Conservation (phyloP, 441 rosid species). For the Pelargonium citronellum region DNA sequence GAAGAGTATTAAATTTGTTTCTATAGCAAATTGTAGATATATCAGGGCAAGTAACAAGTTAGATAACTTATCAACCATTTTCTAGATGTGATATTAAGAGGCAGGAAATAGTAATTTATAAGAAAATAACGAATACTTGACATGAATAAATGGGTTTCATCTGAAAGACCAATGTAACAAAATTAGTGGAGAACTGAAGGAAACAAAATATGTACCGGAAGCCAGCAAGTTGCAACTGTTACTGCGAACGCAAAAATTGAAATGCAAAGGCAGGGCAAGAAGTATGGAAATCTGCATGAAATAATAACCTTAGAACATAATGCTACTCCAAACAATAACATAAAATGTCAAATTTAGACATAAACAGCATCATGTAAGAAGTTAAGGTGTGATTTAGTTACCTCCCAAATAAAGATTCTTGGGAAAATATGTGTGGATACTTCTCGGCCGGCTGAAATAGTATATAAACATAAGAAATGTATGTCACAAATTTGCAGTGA, state of each 20-base stretch:
- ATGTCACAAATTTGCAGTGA: not conserved
- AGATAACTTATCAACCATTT: too few relatives aligned
- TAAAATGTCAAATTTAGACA: too few relatives aligned
- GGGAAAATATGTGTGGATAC: not conserved
- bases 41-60: too few relatives aligned
- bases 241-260: not conserved
- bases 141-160: too few relatives aligned
- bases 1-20: too few relatives aligned
- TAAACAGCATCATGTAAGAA: not conserved
- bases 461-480: not conserved
- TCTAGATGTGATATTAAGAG: too few relatives aligned
- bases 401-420: slow-evolving; percentile 5
- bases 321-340: too few relatives aligned
- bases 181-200: too few relatives aligned
- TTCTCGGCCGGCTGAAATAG: slow-evolving; percentile 4
- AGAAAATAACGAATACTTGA: too few relatives aligned
- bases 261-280: slow-evolving; percentile 3
- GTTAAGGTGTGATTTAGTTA: not conserved
- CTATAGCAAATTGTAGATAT: too few relatives aligned
- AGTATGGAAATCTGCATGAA: not conserved
- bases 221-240: not conserved
- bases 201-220: not conserved
- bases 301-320: not conserved
- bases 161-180: too few relatives aligned
- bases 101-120: too few relatives aligned